Conservation (phyloP, 805 yeast genomes). For the Starmera amethionina region DNA sequence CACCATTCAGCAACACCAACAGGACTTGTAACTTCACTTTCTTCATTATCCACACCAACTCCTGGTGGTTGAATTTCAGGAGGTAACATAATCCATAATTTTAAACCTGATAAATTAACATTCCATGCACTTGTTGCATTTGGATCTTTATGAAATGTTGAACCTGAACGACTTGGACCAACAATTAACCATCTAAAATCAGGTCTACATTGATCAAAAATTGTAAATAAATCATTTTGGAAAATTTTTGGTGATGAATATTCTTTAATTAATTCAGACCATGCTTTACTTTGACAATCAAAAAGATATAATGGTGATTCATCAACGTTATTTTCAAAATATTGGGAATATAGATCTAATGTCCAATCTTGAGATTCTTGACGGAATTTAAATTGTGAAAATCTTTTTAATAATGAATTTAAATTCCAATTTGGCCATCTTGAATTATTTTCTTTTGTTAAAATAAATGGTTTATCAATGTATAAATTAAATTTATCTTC, state of each 20-base stretch:
- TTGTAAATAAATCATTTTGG: constrained; percentile 48
- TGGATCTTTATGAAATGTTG: constrained; percentile 91
- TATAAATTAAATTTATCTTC: constrained; percentile 37
- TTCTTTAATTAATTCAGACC: constrained; percentile 42
- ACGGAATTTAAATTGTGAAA: constrained; percentile 55
- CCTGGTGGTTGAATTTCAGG: constrained; percentile 78
- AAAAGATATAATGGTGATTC: constrained; percentile 82
- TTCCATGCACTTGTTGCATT: constrained; percentile 91
- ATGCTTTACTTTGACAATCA: constrained; percentile 71
- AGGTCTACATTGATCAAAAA: constrained; percentile 58
- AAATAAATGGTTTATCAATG: constrained; percentile 56
- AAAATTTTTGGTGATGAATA: constrained; percentile 47
- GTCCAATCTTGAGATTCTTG: constrained; percentile 87
- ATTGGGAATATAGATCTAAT: constrained; percentile 47
- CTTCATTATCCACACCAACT: constrained; percentile 63
- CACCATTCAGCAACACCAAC: constrained; percentile 94
- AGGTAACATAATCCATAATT: constrained; percentile 86
- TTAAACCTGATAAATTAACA: constrained; percentile 60
- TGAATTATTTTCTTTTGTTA: constrained; percentile 21
- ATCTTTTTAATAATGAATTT: constrained; percentile 35
- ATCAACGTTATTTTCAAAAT: constrained; percentile 53
- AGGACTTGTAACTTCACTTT: constrained; percentile 85
- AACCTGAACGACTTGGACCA: constrained; percentile 77
- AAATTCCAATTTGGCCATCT: constrained; percentile 67
- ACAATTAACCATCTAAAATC: constrained; percentile 89